Conservation (phyloP, 2,329 filamentous ascomycete genomes). For the Sarocladium brachiariae region DNA sequence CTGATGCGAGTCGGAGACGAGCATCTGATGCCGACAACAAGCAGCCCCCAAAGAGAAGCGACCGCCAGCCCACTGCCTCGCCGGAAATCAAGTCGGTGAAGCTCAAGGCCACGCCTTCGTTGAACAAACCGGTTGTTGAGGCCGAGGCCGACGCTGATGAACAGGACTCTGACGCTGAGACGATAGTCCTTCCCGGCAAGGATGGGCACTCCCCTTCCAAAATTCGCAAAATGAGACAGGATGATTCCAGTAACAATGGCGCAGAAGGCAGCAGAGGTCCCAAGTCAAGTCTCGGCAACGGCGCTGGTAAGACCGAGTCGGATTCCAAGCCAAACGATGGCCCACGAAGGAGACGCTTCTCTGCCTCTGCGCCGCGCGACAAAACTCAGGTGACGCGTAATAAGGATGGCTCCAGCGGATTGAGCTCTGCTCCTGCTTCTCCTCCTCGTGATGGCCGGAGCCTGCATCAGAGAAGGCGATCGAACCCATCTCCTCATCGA, state of each 20-base stretch:
- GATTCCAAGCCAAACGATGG: constrained; percentile 10
- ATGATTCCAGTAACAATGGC: constrained; percentile 54
- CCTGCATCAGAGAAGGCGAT: constrained; percentile 3
- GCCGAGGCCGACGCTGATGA: constrained; percentile 37
- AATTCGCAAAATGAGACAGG: constrained; percentile 57
- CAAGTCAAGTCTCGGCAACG: not conserved
- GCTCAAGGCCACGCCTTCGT: constrained; percentile 2
- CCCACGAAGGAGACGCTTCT: constrained; percentile 45
- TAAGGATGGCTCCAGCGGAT: constrained; percentile 48
- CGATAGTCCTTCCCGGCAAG: constrained; percentile 60
- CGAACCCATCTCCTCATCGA: constrained; percentile 16
- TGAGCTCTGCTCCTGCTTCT: constrained; percentile 53
- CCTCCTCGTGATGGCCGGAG: constrained; percentile 30
- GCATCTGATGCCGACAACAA: constrained; percentile 4
- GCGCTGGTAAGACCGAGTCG: not conserved
- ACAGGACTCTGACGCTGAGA: constrained; percentile 65
- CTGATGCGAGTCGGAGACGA: constrained; percentile 30
- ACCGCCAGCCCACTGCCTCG: not conserved
- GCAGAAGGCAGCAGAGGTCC: constrained; percentile 26
- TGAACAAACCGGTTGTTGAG: constrained; percentile 12
- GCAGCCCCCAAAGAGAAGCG: not conserved
- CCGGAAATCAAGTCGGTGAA: constrained; percentile 17
- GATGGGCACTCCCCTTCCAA: constrained; percentile 59
- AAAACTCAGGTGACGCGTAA: constrained; percentile 32
- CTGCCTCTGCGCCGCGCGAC: constrained; percentile 25